Conservation (phyloP, 2,329 filamentous ascomycete species). For the Dendrostoma leiphaemia region DNA sequence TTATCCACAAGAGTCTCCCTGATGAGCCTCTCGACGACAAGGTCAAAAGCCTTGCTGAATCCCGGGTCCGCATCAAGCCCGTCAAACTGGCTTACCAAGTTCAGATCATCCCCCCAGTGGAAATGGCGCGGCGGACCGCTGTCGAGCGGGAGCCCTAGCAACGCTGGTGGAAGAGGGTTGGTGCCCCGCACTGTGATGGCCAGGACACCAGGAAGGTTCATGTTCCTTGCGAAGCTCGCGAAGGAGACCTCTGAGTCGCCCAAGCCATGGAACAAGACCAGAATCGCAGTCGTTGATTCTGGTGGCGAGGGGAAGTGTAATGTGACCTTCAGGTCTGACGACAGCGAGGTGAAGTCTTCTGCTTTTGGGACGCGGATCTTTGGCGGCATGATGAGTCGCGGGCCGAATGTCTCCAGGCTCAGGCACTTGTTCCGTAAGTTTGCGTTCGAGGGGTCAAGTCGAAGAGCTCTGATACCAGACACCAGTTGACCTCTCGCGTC, state of each 20-base stretch:
- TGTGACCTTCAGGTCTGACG: conserved; percentile 39
- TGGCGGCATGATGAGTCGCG: too few relatives aligned
- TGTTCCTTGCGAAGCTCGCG: conserved; percentile 62
- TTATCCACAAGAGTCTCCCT: conserved; percentile 47
- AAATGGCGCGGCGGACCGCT: conserved; percentile 35
- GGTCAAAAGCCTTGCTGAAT: conserved; percentile 45
- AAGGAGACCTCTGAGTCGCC: conserved; percentile 74
- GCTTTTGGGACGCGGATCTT: conserved; percentile 45
- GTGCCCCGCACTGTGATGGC: conserved; percentile 74
- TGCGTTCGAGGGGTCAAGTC: too few relatives aligned
- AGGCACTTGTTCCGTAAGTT: too few relatives aligned
- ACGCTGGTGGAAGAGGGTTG: conserved; percentile 63
- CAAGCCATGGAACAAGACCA: conserved; percentile 81
- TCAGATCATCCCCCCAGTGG: conserved; percentile 69
- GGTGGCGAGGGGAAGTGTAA: conserved; percentile 51
- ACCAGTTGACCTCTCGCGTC: too few relatives aligned
- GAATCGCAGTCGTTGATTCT: conserved; percentile 68
- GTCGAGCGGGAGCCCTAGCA: conserved; percentile 46
- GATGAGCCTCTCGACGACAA: conserved; percentile 52
- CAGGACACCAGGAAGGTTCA: conserved; percentile 74
- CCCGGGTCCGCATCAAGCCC: conserved; percentile 62
- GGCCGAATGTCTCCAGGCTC: too few relatives aligned
- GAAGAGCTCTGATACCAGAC: too few relatives aligned
- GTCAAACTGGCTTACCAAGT: conserved; percentile 48
- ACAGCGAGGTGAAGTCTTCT: conserved; percentile 47